These are phyloP conservation scores for Microsporum ferrugineum DNA, from an alignment of 2,329 filamentous ascomycete genomes.

Conservation along the genomic window DNA sequence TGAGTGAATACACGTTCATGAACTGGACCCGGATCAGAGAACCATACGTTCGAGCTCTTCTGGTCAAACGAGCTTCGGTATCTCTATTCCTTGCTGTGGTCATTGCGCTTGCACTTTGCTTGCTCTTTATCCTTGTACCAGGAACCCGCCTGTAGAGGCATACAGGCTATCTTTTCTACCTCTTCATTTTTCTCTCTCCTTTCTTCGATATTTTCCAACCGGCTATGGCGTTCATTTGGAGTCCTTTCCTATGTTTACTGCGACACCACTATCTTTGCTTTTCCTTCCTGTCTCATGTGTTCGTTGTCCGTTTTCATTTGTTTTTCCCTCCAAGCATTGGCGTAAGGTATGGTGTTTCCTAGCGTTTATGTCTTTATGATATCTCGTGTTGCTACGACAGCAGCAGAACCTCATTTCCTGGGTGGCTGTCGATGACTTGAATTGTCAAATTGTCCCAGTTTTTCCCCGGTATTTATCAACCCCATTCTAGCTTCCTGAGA, in stretches of 20 bases:
- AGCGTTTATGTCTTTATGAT: constrained; percentile 4
- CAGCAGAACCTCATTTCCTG: not conserved
- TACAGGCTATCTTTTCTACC: not conserved
- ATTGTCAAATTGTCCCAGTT: not conserved
- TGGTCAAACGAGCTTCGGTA: constrained; percentile 72
- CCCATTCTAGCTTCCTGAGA: not conserved
- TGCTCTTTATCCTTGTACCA: constrained; percentile 90
- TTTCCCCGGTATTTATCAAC: not conserved
- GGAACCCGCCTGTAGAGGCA: constrained; percentile 45
- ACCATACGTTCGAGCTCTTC: constrained; percentile 75
- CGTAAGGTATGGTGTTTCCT: constrained; percentile 6
- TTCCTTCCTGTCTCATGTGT: not conserved
- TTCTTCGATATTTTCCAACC: not conserved
- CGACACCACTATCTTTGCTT: not conserved
- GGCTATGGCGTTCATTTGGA: not conserved
- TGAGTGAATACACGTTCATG: constrained; percentile 94
- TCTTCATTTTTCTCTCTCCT: not conserved
- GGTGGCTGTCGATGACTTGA: not conserved
- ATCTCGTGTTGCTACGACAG: not conserved
- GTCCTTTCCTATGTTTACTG: not conserved
- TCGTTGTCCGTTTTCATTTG: not conserved
- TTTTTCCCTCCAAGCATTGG: constrained; percentile 4
- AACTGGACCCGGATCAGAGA: constrained; percentile 80
- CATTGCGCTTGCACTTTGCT: constrained; percentile 68
- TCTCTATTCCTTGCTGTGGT: constrained; percentile 64